Conservation (phyloP, 169 alveolate genomes). For the Plasmodium reichenowi region DNA sequence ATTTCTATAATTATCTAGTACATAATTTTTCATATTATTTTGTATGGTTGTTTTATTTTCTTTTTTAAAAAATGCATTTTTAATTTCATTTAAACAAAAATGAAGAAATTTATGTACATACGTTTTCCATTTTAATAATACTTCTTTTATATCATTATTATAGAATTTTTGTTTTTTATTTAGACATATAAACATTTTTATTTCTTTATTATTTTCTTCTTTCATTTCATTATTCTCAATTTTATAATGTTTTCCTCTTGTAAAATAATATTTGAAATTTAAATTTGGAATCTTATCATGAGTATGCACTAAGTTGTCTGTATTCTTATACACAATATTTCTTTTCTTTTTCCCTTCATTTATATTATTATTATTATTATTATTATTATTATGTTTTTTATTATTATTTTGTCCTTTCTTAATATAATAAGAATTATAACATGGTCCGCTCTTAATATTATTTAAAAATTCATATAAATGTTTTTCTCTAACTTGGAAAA, state of each 20-base stretch:
- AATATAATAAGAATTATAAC: conserved; percentile 5
- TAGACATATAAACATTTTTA: conserved; percentile 70
- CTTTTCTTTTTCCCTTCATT: background rate
- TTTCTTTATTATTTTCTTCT: conserved; percentile 15
- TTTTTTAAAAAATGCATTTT: conserved; percentile 50
- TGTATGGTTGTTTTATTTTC: conserved; percentile 1
- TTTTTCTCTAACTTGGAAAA: conserved; percentile 69
- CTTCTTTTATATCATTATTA: conserved; percentile 15
- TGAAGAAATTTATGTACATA: conserved; percentile 17
- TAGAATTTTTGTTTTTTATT: conserved; percentile 38
- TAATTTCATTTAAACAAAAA: conserved; percentile 65
- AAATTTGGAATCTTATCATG: conserved; percentile 14
- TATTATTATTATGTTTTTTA: background rate
- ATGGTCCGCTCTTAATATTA: conserved; percentile 24
- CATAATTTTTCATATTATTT: background rate
- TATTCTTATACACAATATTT: conserved; percentile 1
- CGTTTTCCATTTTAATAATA: conserved; percentile 18
- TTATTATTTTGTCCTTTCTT: background rate
- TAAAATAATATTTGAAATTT: conserved; percentile 71
- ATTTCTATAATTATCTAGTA: conserved; percentile 6
- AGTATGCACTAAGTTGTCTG: conserved; percentile 21
- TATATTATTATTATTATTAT: conserved; percentile 4
- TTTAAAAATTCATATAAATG: conserved; percentile 57
- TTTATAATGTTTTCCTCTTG: conserved; percentile 51
- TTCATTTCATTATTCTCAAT: conserved; percentile 4